These are phyloP conservation scores for Phytomonas francai DNA, from an alignment of 208 protist species.

Conservation along the genomic window DNA sequence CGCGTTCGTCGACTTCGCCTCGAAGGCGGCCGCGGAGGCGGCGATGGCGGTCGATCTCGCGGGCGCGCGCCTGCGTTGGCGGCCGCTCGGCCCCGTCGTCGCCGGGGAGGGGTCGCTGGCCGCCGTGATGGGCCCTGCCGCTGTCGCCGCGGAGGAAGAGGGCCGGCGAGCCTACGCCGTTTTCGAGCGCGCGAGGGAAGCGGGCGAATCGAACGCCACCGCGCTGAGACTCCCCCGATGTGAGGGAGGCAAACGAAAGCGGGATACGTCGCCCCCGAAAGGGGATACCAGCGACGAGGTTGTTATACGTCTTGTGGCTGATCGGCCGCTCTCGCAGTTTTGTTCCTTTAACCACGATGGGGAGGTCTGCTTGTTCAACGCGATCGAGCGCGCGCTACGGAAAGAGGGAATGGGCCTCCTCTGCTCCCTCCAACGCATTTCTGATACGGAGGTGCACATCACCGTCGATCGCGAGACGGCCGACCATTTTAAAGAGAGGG, in stretches of 20 bases:
- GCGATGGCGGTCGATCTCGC: constrained; percentile 8
- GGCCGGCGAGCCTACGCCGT: constrained; percentile 17
- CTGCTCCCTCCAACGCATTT: constrained; percentile 20
- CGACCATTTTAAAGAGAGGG: not conserved
- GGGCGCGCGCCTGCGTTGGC: constrained; percentile 4
- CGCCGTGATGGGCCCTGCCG: not conserved
- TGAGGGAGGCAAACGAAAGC: too few relatives aligned
- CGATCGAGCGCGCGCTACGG: not conserved
- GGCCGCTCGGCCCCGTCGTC: constrained; percentile 8
- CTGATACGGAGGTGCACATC: constrained; percentile 17
- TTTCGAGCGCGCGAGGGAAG: too few relatives aligned
- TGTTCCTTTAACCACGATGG: too few relatives aligned
- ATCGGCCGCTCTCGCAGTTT: too few relatives aligned
- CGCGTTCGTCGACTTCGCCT: constrained; percentile 29
- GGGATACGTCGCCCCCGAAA: not conserved
- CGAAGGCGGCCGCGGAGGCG: constrained; percentile 17
- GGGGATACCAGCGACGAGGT: too few relatives aligned
- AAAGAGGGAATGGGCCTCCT: constrained; percentile 8
- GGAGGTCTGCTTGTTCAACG: not conserved
- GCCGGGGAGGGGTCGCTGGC: constrained; percentile 10
- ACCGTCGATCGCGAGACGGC: constrained; percentile 1
- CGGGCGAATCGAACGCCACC: too few relatives aligned
- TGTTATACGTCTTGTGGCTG: too few relatives aligned
- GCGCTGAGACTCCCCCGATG: too few relatives aligned
- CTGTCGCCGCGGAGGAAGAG: constrained; percentile 1